Percentiles rank a stretch among this genome's conserved stretches.
phyloP scores from a whole-genome alignment of 1,139 yeast species.

The Geotrichum europaeum region DNA sequence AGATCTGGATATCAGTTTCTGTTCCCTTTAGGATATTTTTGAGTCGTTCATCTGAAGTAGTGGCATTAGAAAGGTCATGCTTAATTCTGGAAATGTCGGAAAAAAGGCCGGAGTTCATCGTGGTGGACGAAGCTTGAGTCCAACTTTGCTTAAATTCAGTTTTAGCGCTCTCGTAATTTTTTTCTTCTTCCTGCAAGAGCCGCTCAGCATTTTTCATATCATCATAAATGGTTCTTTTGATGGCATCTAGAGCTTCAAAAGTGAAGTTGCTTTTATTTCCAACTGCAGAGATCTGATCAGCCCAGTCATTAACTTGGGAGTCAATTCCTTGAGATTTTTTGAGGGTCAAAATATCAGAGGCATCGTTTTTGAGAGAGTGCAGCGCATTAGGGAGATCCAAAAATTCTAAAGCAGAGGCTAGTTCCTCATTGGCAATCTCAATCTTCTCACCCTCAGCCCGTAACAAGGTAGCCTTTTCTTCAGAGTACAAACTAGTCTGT shows the following conservation, averaged over 20 bases:
- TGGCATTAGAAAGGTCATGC: conserved; percentile 62
- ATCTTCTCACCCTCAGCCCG: conserved; percentile 69
- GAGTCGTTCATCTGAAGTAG: conserved; percentile 57
- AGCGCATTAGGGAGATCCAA: conserved; percentile 69
- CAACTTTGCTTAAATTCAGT: conserved; percentile 35
- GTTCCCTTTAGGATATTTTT: conserved; percentile 39
- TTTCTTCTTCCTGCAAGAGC: conserved; percentile 36
- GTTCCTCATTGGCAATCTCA: conserved; percentile 75
- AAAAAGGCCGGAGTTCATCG: conserved; percentile 35
- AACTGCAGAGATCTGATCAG: conserved; percentile 26
- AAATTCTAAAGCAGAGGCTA: conserved; percentile 70
- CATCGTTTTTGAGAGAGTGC: conserved; percentile 37
- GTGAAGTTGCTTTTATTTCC: background rate
- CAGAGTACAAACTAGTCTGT: conserved; percentile 79
- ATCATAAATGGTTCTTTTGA: conserved; percentile 21
- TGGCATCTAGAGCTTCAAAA: conserved; percentile 20
- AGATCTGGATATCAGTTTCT: conserved; percentile 34
- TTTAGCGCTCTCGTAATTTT: conserved; percentile 32
- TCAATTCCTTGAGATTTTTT: conserved; percentile 22
- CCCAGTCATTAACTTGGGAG: conserved; percentile 33
- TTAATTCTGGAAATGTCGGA: conserved; percentile 55
- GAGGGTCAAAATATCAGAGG: conserved; percentile 17
- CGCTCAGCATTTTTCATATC: conserved; percentile 40
- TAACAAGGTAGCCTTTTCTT: conserved; percentile 73
- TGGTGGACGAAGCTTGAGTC: conserved; percentile 38